Percentiles rank a stretch among this genome's conserved stretches.
Evolutionary conservation across 2,329 filamentous ascomycete species (phyloP).

Genomic region (Ceratocystis harringtonii): DNA sequence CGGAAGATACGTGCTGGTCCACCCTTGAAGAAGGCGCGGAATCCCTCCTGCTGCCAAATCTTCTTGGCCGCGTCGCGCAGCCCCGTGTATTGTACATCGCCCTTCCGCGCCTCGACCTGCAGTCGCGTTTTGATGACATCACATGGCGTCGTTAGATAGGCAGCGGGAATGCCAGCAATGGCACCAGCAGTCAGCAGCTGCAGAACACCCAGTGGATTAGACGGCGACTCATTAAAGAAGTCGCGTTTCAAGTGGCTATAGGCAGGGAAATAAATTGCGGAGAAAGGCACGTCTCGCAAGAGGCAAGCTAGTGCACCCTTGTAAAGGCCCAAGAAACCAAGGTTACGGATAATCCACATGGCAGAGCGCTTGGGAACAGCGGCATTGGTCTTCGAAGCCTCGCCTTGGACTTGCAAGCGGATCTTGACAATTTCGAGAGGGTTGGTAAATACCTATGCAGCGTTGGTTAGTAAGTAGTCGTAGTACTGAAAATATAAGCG

Average conservation of each 20-base stretch:
- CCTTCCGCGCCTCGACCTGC: slow-evolving; percentile 94
- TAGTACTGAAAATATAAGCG: not conserved
- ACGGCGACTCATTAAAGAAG: slow-evolving; percentile 75
- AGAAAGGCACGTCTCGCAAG: slow-evolving; percentile 92
- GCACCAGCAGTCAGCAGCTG: slow-evolving; percentile 90
- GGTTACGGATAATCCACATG: slow-evolving; percentile 93
- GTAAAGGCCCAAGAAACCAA: slow-evolving; percentile 88
- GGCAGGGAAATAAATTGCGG: slow-evolving; percentile 94
- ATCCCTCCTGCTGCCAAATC: slow-evolving; percentile 80
- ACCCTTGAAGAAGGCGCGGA: slow-evolving; percentile 96
- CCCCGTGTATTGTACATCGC: slow-evolving; percentile 74
- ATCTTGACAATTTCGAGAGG: slow-evolving; percentile 99
- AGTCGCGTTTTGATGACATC: slow-evolving; percentile 98
- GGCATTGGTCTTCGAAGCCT: slow-evolving; percentile 72
- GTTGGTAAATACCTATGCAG: slow-evolving; percentile 73
- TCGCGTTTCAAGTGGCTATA: slow-evolving; percentile 92
- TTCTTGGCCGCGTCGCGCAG: slow-evolving; percentile 73
- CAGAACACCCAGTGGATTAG: slow-evolving; percentile 75
- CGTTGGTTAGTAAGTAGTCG: slow-evolving; percentile 11
- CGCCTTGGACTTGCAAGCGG: slow-evolving; percentile 89
- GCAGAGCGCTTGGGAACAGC: slow-evolving; percentile 68
- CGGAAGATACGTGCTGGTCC: slow-evolving; percentile 88
- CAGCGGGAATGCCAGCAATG: slow-evolving; percentile 81
- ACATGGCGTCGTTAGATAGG: slow-evolving; percentile 91
- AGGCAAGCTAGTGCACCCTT: slow-evolving; percentile 92